These are phyloP conservation scores for Clavaria fumosa DNA, from an alignment of 768 basidiomycete species.

Conservation along the genomic window DNA sequence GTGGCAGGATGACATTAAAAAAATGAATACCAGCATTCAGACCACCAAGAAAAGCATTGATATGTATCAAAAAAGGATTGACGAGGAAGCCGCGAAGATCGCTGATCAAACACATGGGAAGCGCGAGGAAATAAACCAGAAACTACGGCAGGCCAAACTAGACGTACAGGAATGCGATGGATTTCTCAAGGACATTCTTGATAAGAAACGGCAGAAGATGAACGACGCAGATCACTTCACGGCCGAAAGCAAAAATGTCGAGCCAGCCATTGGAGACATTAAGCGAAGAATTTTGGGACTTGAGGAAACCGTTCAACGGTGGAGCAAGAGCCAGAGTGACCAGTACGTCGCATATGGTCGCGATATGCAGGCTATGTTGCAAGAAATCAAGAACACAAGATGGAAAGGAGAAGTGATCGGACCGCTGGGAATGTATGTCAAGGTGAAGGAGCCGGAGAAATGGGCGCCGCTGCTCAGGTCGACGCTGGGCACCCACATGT, in stretches of 20 bases:
- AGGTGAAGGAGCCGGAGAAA: slow-evolving; percentile 42
- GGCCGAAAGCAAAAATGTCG: slow-evolving; percentile 22
- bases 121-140: slow-evolving; percentile 38
- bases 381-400: slow-evolving; percentile 28
- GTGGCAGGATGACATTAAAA: slow-evolving; percentile 32
- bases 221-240: slow-evolving; percentile 18
- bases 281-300: slow-evolving; percentile 28
- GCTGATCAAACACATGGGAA: slow-evolving; percentile 44
- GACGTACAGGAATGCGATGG: slow-evolving; percentile 25
- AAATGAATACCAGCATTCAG: slow-evolving; percentile 29
- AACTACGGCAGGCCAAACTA: slow-evolving; percentile 32
- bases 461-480: slow-evolving; percentile 56
- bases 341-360: slow-evolving; percentile 45
- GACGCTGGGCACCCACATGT: slow-evolving; percentile 43
- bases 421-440: slow-evolving; percentile 69
- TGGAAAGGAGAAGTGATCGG: slow-evolving; percentile 64
- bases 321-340: slow-evolving; percentile 38
- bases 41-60: slow-evolving; percentile 20
- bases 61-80: slow-evolving; percentile 33
- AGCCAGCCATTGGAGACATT: slow-evolving; percentile 19
- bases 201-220: slow-evolving; percentile 20
- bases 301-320: slow-evolving; percentile 34
- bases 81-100: slow-evolving; percentile 35
- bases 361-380: slow-evolving; percentile 42
- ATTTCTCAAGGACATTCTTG: slow-evolving; percentile 16